Conservation (phyloP, 306 rosid species). For the Begonia masoniana region DNA sequence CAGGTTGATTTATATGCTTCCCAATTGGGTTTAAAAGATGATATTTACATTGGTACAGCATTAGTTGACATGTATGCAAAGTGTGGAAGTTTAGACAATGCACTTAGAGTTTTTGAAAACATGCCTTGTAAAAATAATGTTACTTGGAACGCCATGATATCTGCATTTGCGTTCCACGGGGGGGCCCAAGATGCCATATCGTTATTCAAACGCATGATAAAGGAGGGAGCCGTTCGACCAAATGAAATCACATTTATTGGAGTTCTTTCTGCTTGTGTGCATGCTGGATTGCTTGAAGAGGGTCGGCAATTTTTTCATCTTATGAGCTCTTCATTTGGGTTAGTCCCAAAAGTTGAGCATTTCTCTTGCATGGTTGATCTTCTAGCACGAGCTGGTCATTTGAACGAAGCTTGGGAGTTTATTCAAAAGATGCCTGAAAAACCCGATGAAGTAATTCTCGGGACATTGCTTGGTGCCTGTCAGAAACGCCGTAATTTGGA, state of each 20-base stretch:
- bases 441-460: conserved; percentile 67
- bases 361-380: conserved; percentile 93
- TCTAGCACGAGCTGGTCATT: conserved; percentile 69
- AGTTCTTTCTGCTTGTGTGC: conserved; percentile 91
- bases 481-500: conserved; percentile 49
- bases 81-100: conserved; percentile 78
- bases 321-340: conserved; percentile 56
- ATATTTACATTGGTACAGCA: conserved; percentile 67
- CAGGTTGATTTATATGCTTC: conserved; percentile 50
- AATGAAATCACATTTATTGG: conserved; percentile 82
- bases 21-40: conserved; percentile 44
- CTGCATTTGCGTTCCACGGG: conserved; percentile 93
- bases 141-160: conserved; percentile 93
- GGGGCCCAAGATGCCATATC: conserved; percentile 59
- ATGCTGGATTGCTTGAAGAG: conserved; percentile 62
- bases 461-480: conserved; percentile 87
- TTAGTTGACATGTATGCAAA: conserved; percentile 87
- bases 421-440: conserved; percentile 76
- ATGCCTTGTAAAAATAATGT: conserved; percentile 80
- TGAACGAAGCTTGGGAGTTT: conserved; percentile 77
- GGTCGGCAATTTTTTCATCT: conserved; percentile 53
- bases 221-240: conserved; percentile 48
- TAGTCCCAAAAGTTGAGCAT: conserved; percentile 84
- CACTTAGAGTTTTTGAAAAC: conserved; percentile 47
- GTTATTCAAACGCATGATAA: conserved; percentile 52